Base-by-base conservation (phyloP, 1,284 basidiomycete genomes). In the Moesziomyces antarcticus region DNA sequence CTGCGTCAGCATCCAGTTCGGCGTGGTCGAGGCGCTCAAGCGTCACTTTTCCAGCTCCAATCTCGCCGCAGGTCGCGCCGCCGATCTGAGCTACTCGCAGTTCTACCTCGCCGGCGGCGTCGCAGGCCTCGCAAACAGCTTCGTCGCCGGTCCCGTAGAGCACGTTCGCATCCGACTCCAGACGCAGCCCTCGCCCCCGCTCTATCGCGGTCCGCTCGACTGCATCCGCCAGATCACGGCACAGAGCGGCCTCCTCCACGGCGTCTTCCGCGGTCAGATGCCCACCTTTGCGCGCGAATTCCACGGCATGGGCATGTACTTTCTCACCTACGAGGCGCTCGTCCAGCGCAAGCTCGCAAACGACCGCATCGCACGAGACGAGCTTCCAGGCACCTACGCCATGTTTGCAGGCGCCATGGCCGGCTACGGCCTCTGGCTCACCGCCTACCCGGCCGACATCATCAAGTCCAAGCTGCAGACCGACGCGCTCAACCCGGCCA, bases 1-100 rank as follows among this genome's bases (percentile, higher is more conserved):
- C 43, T 96, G 96, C 83, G 96, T 98, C 3, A 95, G 93, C 11
- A 95, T 99, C 81, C 96, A 99, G 84, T 99, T 99, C 82, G 95
- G 91, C 56, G 94, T 91, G 24, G 88, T 98, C 59, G 94, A 97
- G 85, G 91, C 90, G 73, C 88, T 91, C 45, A 99, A 99, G 85
- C 90, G 95, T n/a, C 86, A 88, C 69, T 96, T 97, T 78, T 88
- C 88, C 3, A 27, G 33, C 0, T 49, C 46, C 43, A 42, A 63
- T 54, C 22, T 54, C 2, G 21, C 46, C 1, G 1, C 49, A 0
- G 72, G 72, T 8, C 11, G 10, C 4, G 8, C 35, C 0, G 45
- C 18, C 5, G 85, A 85, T 7, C 87, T 94, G 16, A 87, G 86
- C 45, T 86, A 87, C 41, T 84, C 84, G 11, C 94, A 97, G 85